phyloP scores from a whole-genome alignment of 179 eudicot species.

The Vitellaria paradoxa region DNA sequence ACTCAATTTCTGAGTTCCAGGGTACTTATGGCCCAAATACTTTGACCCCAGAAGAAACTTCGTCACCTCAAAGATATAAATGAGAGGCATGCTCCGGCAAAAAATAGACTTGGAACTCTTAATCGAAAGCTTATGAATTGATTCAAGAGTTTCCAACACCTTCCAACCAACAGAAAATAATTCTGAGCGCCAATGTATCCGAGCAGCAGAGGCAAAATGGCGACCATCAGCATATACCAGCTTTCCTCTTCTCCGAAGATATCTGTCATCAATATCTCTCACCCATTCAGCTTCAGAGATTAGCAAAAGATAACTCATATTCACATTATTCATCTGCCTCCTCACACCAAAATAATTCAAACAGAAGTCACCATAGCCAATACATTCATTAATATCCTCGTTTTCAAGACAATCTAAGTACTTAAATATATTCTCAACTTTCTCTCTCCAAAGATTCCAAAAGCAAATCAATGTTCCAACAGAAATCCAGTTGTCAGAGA shows the following conservation, averaged over 20 bases:
- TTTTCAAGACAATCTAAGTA: constrained; percentile 17
- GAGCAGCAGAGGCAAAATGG: constrained; percentile 25
- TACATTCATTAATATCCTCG: constrained; percentile 1
- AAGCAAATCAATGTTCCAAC: constrained; percentile 32
- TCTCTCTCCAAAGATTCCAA: constrained; percentile 40
- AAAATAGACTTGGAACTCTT: constrained; percentile 18
- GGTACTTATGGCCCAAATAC: neutral
- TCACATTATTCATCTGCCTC: constrained; percentile 12
- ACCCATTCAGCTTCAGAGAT: constrained; percentile 42
- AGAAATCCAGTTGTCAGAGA: constrained; percentile 30
- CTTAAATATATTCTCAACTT: constrained; percentile 19
- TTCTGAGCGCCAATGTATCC: constrained; percentile 29
- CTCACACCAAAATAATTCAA: constrained; percentile 42
- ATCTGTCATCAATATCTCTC: constrained; percentile 22
- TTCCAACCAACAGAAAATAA: constrained; percentile 32
- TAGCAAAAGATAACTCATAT: constrained; percentile 23
- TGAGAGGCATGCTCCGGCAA: constrained; percentile 12
- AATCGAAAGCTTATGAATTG: constrained; percentile 15
- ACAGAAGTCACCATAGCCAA: constrained; percentile 29
- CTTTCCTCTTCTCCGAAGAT: constrained; percentile 22
- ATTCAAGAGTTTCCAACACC: constrained; percentile 31
- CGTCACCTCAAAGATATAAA: constrained; percentile 36
- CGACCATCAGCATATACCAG: constrained; percentile 17
- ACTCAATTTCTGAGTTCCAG: neutral
- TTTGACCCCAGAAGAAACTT: constrained; percentile 22